These are phyloP conservation scores for Annona squamosa DNA, from an alignment of 164 flowering plant genomes.

Conservation along the genomic window DNA sequence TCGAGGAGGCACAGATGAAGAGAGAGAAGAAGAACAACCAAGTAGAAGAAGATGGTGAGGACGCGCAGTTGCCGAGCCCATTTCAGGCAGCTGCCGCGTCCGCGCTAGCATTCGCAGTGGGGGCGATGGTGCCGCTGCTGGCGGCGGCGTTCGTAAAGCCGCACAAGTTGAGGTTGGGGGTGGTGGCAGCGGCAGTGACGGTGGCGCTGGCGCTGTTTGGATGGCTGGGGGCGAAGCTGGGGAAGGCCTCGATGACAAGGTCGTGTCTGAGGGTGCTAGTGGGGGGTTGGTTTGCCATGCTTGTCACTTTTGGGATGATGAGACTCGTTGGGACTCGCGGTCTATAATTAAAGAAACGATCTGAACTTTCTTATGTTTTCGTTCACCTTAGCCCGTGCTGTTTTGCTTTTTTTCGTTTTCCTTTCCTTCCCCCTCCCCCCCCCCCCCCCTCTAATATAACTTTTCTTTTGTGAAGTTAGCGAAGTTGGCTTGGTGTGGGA, in stretches of 20 bases:
- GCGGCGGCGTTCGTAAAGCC: conserved; percentile 17
- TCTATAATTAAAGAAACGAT: neutral
- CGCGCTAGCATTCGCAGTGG: conserved; percentile 19
- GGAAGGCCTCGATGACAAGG: conserved; percentile 19
- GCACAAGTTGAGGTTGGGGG: conserved; percentile 18
- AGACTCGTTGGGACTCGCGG: conserved; percentile 14
- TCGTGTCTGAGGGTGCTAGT: conserved; percentile 23
- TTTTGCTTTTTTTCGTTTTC: neutral
- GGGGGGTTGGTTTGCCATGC: conserved; percentile 32
- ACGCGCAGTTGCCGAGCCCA: conserved; percentile 15
- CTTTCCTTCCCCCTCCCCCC: too few relatives aligned
- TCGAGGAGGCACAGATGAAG: conserved; percentile 24
- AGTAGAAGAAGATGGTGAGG: neutral
- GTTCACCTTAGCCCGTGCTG: neutral
- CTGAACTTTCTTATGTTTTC: neutral
- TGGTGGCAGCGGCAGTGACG: conserved; percentile 13
- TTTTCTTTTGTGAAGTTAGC: too few relatives aligned
- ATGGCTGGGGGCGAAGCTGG: conserved; percentile 18
- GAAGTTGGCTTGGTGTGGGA: neutral
- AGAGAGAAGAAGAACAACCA: conserved; percentile 6
- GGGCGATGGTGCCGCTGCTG: conserved; percentile 20
- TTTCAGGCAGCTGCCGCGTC: conserved; percentile 21
- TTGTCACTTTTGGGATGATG: conserved; percentile 26
- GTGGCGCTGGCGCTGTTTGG: conserved; percentile 25
- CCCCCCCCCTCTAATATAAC: neutral